A percentile compares a stretch with the other conserved stretches of the same genome.
phyloP scores from a whole-genome alignment of 371 early-diverging fungal genomes.

The Mucor sp. region DNA sequence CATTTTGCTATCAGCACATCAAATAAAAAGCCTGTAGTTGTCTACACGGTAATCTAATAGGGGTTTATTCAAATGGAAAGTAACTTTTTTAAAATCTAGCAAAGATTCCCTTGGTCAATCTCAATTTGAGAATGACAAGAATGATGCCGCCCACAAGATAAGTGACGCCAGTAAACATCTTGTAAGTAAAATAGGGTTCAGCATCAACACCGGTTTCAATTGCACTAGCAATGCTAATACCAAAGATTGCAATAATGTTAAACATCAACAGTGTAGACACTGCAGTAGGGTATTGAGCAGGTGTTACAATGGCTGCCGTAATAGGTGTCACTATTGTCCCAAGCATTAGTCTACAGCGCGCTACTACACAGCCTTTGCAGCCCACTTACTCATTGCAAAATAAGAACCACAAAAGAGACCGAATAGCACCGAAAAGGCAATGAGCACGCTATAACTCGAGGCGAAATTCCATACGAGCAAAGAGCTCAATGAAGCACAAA shows the following conservation, averaged over 20 bases:
- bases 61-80: neutral
- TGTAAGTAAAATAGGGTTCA: slow-evolving; percentile 31
- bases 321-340: slow-evolving; percentile 33
- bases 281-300: slow-evolving; percentile 35
- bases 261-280: slow-evolving; percentile 31
- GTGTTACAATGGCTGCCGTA: slow-evolving; percentile 31
- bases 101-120: slow-evolving; percentile 19
- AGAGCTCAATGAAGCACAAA: slow-evolving; percentile 44
- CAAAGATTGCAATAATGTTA: slow-evolving; percentile 35
- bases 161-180: slow-evolving; percentile 35
- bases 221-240: slow-evolving; percentile 38
- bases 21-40: no score
- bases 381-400: slow-evolving; percentile 21
- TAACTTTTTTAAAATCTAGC: slow-evolving; percentile 16
- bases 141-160: slow-evolving; percentile 29
- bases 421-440: slow-evolving; percentile 54
- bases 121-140: slow-evolving; percentile 30
- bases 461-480: slow-evolving; percentile 66
- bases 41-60: no score
- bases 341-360: neutral
- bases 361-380: neutral
- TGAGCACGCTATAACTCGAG: slow-evolving; percentile 34
- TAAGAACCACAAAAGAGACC: slow-evolving; percentile 61
- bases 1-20: no score
- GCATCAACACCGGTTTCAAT: slow-evolving; percentile 22